Base-by-base conservation (phyloP, 768 basidiomycete genomes). In the Astraeus odoratus region DNA sequence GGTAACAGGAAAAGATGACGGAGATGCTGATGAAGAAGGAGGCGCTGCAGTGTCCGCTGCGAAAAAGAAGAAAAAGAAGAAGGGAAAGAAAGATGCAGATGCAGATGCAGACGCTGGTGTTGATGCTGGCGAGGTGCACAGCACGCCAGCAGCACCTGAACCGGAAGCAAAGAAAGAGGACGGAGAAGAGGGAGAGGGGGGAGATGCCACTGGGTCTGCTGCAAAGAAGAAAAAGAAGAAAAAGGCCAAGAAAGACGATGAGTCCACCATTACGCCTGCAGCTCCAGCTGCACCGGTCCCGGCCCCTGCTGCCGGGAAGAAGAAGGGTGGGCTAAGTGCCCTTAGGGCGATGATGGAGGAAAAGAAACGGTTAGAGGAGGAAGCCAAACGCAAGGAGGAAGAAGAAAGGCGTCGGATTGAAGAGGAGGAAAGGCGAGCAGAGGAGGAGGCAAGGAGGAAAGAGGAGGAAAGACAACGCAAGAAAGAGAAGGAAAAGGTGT, bases 291-390 rank as follows among this genome's bases (percentile, higher is more conserved):
- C 67, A 9, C 68, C 75, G 39, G 60, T 57, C 4, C 54, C 67
- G n/a, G 57, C 66, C 1, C 59, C 65, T 34, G 65, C 71, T 31
- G 55, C 68, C 15, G 62, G 64, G 33, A 86, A 86, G 66, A 89
- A 88, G 72, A 87, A 85, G 63, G 77, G 74, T 8, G 87, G 80
- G 44, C 73, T 99, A 50, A 75, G 84, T 48, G 93, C 89, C 3
- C 64, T 97, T 63, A 88, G 79, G 66, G 91, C 90, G 23, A 69
- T 93, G 64, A 84, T 97, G 84, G 93, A 94, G 58, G 88, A 89
- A 67, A 89, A 90, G 75, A 88, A 85, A 64, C 72, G 83, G 16
- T 37, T 89, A 15, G 90, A 94, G 62, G 94, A 96, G 59, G 93
- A 94, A 66, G 85, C 80, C 2, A 75, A 70, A 49, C 71, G 68